Base-by-base conservation (phyloP, 1,139 yeast species). In the Kazachstania sp. region DNA sequence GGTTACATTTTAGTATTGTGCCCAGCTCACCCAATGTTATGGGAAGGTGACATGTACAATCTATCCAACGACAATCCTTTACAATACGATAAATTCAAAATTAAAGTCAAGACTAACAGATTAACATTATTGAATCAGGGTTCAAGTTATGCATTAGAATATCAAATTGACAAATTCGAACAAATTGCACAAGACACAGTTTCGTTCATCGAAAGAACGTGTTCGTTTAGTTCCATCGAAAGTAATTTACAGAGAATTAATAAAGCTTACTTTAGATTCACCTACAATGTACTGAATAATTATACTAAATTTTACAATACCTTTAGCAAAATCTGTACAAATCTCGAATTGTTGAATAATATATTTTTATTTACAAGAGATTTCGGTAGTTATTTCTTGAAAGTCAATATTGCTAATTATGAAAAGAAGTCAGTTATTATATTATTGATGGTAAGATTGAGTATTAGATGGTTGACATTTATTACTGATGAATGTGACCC, bases 401-500 rank as follows among this genome's bases (percentile, higher is more conserved):
- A 79, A 49, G 76, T 75, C 43, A 73, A 83, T 54, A 92, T 85
- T 49, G 74, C 83, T 2, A 70, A 77, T 4, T 55, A 53, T 46
- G 62, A 57, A 43, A 71, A 85, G 50, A 79, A 86, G 52, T 80
- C 92, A 0, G 74, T 79, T 0, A 77, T 88, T 11, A 83, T 90
- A 37, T 72, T 83, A 71, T 78, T 80, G 56, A 74, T 92, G 63
- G 80, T 90, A 37, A 79, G 81, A 50, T 68, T 88, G 51, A 79
- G 95, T 40, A 80, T 88, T 46, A 94, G 86, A 50, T 92, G 98
- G 98, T 85, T 92, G 9, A 78, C 88, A 51, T 90, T 87, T 61
- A 81, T 92, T 38, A 86, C 94, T 56, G 97, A 92, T 65, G 97
- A 90, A 60, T 92, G 98, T 69, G 81, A 81, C 19, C 95, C 97